phyloP scores from a whole-genome alignment of 2,329 filamentous ascomycete species.

The Fusarium gaditjirri region DNA sequence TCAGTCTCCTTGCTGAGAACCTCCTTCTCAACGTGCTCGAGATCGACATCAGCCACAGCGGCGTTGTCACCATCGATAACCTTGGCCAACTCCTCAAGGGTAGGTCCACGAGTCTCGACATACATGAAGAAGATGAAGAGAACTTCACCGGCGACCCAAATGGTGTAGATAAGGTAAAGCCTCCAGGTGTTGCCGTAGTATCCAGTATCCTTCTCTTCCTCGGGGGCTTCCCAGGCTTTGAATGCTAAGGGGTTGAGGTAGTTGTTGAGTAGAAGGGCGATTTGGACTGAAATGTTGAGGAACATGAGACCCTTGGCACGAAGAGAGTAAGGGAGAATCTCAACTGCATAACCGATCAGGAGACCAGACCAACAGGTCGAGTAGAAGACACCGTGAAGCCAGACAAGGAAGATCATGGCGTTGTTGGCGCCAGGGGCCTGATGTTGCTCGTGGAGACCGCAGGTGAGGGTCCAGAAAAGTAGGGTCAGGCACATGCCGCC shows the following conservation, averaged over 20 bases:
- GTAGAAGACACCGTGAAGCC: conserved; percentile 69
- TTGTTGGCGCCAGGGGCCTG: conserved; percentile 55
- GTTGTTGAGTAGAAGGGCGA: conserved; percentile 69
- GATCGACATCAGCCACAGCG: conserved; percentile 62
- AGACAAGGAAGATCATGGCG: conserved; percentile 67
- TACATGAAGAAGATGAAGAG: conserved; percentile 74
- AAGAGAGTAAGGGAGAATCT: conserved; percentile 68
- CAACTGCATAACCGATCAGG: conserved; percentile 66
- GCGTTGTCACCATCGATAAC: conserved; percentile 76
- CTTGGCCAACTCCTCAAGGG: conserved; percentile 69
- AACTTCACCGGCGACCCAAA: conserved; percentile 70
- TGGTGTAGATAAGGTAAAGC: conserved; percentile 73
- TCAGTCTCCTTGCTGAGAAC: conserved; percentile 2
- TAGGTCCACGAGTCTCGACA: conserved; percentile 76
- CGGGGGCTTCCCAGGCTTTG: background rate
- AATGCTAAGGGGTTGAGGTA: conserved; percentile 48
- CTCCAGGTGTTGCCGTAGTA: conserved; percentile 69
- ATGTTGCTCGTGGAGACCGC: conserved; percentile 62
- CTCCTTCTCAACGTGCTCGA: conserved; percentile 66
- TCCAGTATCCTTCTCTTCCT: conserved; percentile 51
- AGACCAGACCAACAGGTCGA: conserved; percentile 69
- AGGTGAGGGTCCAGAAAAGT: conserved; percentile 63
- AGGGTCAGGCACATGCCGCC: conserved; percentile 61
- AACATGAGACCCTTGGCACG: conserved; percentile 70
- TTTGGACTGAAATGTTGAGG: conserved; percentile 72